A percentile compares a stretch with the other conserved stretches of the same genome.
Conservation (phyloP, 257 asterid genomes). For the Fraxinus quadrangulata region DNA sequence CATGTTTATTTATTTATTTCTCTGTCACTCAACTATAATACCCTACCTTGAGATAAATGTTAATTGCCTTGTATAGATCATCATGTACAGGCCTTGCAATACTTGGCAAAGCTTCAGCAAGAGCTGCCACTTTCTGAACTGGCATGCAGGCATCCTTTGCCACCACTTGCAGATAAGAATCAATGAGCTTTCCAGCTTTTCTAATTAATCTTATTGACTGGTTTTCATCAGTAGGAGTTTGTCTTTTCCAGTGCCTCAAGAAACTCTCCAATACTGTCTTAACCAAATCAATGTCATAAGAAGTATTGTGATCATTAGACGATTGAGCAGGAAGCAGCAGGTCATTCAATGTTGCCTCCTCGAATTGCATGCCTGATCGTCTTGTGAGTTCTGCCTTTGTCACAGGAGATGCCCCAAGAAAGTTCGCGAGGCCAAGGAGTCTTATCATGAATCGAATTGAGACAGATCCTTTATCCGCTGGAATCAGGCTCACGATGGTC, state of each 20-base stretch:
- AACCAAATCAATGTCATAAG: slow-evolving; percentile 51
- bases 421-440: slow-evolving; percentile 44
- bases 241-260: slow-evolving; percentile 57
- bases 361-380: slow-evolving; percentile 60
- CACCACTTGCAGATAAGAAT: slow-evolving; percentile 59
- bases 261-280: slow-evolving; percentile 56
- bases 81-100: slow-evolving; percentile 65
- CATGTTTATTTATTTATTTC: neutral
- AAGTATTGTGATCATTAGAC: slow-evolving; percentile 21
- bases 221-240: slow-evolving; percentile 30
- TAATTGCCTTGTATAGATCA: slow-evolving; percentile 65
- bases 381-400: slow-evolving; percentile 61
- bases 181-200: slow-evolving; percentile 55
- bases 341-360: slow-evolving; percentile 57
- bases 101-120: slow-evolving; percentile 66
- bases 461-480: slow-evolving; percentile 63
- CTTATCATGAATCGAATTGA: slow-evolving; percentile 63
- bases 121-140: slow-evolving; percentile 48
- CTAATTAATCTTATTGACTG: slow-evolving; percentile 31
- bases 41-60: slow-evolving; percentile 62
- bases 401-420: slow-evolving; percentile 47
- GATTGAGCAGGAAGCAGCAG: slow-evolving; percentile 40
- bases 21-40: neutral
- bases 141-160: slow-evolving; percentile 50
- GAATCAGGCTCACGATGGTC: slow-evolving; percentile 61